A percentile compares a stretch with the other conserved stretches of the same genome.
These are phyloP conservation scores for Nothophaeocryptopus gaeumannii DNA, from an alignment of 2,329 filamentous ascomycete genomes.

Conservation along the genomic window DNA sequence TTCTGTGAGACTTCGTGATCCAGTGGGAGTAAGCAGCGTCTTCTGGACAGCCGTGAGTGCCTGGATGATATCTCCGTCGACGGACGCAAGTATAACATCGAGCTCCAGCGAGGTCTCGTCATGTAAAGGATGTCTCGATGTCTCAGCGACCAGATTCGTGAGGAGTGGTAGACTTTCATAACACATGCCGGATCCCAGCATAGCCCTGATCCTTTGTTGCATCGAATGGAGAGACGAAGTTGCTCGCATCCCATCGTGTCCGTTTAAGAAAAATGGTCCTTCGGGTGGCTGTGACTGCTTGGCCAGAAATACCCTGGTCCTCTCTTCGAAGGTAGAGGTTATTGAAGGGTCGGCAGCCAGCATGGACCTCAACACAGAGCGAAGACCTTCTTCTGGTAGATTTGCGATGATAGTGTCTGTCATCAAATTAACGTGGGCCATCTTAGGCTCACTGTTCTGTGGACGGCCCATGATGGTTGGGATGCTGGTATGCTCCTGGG, in stretches of 20 bases:
- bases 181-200: constrained; percentile 21
- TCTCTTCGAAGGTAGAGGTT: constrained; percentile 14
- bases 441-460: constrained; percentile 9
- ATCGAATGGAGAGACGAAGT: constrained; percentile 1
- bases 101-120: not conserved
- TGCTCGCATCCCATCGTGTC: not conserved
- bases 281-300: not conserved
- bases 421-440: constrained; percentile 25
- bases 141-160: constrained; percentile 3
- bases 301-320: constrained; percentile 11
- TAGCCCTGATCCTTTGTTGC: constrained; percentile 14
- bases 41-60: constrained; percentile 17
- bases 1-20: constrained; percentile 1
- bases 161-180: constrained; percentile 18
- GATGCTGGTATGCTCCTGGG: too few species aligned
- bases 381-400: constrained; percentile 14
- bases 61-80: constrained; percentile 22
- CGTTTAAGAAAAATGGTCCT: not conserved
- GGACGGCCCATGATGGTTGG: not conserved
- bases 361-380: constrained; percentile 18
- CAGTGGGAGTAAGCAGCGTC: constrained; percentile 11
- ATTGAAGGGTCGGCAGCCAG: constrained; percentile 18
- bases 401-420: constrained; percentile 20
- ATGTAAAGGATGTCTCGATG: not conserved
- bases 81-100: not conserved